Percentiles rank a stretch among this genome's conserved stretches.
Conservation (phyloP, 1,139 yeast species). For the Suhomyces coccinellae region DNA sequence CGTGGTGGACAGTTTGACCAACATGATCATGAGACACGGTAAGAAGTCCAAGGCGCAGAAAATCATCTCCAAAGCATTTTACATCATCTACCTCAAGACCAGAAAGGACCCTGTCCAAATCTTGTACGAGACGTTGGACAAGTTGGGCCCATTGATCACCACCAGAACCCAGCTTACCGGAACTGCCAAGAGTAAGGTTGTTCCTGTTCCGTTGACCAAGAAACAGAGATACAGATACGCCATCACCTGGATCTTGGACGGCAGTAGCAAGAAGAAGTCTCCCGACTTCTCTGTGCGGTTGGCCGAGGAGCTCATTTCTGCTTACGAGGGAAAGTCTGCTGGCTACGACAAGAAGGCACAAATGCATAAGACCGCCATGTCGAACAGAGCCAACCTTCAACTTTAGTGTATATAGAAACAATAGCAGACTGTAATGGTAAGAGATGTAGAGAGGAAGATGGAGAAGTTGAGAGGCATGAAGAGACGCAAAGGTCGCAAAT, state of each 20-base stretch:
- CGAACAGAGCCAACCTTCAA: constrained; percentile 72
- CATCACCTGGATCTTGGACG: constrained; percentile 86
- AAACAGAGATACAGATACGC: constrained; percentile 87
- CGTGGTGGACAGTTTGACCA: constrained; percentile 72
- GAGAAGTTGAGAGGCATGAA: not conserved
- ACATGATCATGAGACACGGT: constrained; percentile 92
- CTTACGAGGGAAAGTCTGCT: constrained; percentile 74
- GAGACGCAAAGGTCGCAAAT: too few relatives aligned
- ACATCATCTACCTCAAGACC: constrained; percentile 70
- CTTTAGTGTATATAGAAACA: constrained; percentile 24
- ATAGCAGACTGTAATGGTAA: not conserved
- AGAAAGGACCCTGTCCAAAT: constrained; percentile 77
- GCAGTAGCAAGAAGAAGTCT: constrained; percentile 75
- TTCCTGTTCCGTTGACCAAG: constrained; percentile 80
- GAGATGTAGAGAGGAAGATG: not conserved
- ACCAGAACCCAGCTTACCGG: constrained; percentile 81
- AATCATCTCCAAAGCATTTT: constrained; percentile 73
- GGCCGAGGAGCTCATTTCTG: constrained; percentile 84
- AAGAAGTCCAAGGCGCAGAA: constrained; percentile 80
- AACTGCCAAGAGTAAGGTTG: constrained; percentile 75
- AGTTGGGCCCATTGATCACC: constrained; percentile 81
- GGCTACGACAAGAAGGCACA: constrained; percentile 82
- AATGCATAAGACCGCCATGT: constrained; percentile 83
- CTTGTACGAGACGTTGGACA: constrained; percentile 72
- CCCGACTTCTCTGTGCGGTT: constrained; percentile 83